Evolutionary conservation across 2,329 filamentous ascomycete genomes (phyloP), one percentile per base, ranked within the genome.

Genomic region (Pseudopyrenochaeta lycopersici): DNA sequence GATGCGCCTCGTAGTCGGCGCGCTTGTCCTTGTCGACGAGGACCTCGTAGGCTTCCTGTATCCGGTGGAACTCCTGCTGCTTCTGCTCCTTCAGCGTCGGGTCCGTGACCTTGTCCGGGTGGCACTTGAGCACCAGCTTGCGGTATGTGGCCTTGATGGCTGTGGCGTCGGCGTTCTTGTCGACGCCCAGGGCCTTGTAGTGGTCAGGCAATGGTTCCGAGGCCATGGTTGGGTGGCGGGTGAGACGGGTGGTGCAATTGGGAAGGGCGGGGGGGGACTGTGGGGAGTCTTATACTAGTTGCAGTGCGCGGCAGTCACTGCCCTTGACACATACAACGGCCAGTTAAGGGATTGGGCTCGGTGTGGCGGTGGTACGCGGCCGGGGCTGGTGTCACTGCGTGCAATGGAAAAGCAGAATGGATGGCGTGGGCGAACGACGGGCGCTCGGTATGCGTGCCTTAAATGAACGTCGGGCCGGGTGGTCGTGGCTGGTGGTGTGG

Each of bases 21-120:
- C 91, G 83, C 71, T 88, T 86, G 6, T 80, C 82, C 23, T 94
- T 90, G 71, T 97, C 89, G 68, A 87, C 90, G 56, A 99, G 85
- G 27, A 95, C 82, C 77, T 98, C 95, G 77, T 97, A 99, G 45
- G 95, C 93, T 67, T 93, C 87, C 75, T 97, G 93, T 30, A 98
- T 91, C 73, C 87, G 88, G 77, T 97, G 92, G 70, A 98, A 99
- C 76, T 96, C 89, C 65, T 92, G 88, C 66, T 90, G 87, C 75
- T 93, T 96, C 65, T 86, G 80, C 54, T 87, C 86, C 77, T 95
- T 96, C 67, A 90, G 81, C 14, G 86, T 81, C 47, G 89, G 87
- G 68, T 96, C 87, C 63, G 92, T 88, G 58, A 96, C 86, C 79
- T 97, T 96, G 81, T 97, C 93, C 30, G 93, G 93, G 66, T 97